Evolutionary conservation across 768 basidiomycete species (phyloP).

Genomic region (Clitopilus passeckerianus): DNA sequence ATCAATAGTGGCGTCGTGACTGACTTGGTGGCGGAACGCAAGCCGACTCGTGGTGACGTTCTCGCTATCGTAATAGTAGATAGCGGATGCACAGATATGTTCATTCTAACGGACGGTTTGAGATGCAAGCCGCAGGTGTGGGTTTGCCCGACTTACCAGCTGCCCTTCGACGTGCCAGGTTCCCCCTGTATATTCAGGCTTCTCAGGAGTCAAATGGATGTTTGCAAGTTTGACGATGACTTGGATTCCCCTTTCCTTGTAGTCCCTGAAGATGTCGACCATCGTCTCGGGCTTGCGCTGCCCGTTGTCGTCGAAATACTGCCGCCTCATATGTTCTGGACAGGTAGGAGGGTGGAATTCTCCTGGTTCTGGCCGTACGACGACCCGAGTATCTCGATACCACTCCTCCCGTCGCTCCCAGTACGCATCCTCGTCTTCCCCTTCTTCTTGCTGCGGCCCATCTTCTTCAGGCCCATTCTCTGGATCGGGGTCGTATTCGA

Average conservation of each 20-base stretch:
- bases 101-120: constrained; percentile 11
- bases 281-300: neutral
- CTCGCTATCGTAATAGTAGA: constrained; percentile 21
- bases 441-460: constrained; percentile 3
- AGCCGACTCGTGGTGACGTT: constrained; percentile 27
- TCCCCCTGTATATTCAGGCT: constrained; percentile 29
- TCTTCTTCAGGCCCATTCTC: constrained; percentile 3
- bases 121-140: too few relatives aligned
- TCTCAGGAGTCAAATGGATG: constrained; percentile 28
- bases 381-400: neutral
- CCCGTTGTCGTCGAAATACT: neutral
- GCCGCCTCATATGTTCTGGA: neutral
- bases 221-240: constrained; percentile 26
- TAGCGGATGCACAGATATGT: constrained; percentile 20
- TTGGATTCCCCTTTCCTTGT: constrained; percentile 14
- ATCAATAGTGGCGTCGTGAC: constrained; percentile 2
- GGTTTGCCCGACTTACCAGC: constrained; percentile 5
- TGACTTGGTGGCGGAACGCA: constrained; percentile 21
- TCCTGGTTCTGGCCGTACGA: constrained; percentile 10
- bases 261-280: constrained; percentile 8
- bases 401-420: constrained; percentile 6
- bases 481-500: constrained; percentile 3
- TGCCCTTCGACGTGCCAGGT: constrained; percentile 33
- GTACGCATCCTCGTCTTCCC: constrained; percentile 5
- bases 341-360: constrained; percentile 4